phyloP scores from a whole-genome alignment of 2,329 filamentous ascomycete species.

The Cadophora sp. region DNA sequence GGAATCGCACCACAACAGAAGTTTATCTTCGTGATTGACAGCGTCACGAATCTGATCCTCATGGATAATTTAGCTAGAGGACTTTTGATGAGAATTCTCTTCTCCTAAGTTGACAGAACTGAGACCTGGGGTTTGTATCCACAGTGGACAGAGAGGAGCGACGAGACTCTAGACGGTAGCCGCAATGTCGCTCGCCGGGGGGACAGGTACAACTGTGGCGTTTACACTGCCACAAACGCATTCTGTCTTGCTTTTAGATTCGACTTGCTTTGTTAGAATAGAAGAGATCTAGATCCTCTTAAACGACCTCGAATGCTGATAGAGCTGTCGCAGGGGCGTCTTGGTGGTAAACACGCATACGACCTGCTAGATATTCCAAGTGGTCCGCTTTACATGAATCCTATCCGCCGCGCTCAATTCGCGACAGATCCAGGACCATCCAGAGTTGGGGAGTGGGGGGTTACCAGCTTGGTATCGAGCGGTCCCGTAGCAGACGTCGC shows the following conservation, averaged over 20 bases:
- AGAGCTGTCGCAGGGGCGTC: conserved; percentile 20
- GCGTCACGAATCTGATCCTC: neutral
- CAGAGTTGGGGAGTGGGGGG: neutral
- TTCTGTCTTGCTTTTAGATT: conserved; percentile 25
- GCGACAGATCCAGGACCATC: neutral
- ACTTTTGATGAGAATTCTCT: neutral
- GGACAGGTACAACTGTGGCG: conserved; percentile 22
- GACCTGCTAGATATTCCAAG: conserved; percentile 12
- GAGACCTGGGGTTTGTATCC: neutral
- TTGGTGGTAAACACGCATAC: conserved; percentile 9
- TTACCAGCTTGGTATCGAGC: neutral
- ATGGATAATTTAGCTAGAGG: neutral
- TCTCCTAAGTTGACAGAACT: neutral
- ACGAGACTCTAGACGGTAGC: neutral
- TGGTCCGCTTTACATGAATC: neutral
- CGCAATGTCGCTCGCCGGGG: neutral
- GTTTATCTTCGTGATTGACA: conserved; percentile 24
- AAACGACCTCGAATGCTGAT: conserved; percentile 19
- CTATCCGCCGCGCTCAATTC: neutral
- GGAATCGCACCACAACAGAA: conserved; percentile 12
- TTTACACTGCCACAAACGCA: conserved; percentile 16
- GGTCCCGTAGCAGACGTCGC: neutral
- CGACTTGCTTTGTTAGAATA: conserved; percentile 12
- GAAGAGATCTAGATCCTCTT: neutral
- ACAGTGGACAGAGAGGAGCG: neutral